phyloP scores from a whole-genome alignment of 2,329 filamentous ascomycete species.

The Onygena corvina region DNA sequence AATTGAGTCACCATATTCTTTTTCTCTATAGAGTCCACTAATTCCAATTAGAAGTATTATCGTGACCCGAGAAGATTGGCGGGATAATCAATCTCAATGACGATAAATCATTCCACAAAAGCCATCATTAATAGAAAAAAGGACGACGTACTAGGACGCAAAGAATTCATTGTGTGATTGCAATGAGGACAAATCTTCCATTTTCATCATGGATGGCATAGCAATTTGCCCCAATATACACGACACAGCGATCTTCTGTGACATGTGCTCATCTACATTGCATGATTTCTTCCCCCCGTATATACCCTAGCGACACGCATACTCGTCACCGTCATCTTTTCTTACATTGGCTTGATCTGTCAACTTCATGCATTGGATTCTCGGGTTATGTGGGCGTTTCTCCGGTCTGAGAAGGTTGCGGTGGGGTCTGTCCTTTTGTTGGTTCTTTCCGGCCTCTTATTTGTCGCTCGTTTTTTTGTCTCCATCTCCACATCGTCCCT shows the following conservation, averaged over 20 bases:
- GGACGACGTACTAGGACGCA: slow-evolving; percentile 2
- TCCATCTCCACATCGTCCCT: neutral
- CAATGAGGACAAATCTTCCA: neutral
- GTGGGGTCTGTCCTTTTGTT: neutral
- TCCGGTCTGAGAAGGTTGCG: neutral
- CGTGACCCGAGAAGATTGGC: too few species aligned
- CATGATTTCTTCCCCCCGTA: neutral
- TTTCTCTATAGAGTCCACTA: too few species aligned
- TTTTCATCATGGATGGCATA: neutral
- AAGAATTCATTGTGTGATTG: neutral
- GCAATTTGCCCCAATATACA: neutral
- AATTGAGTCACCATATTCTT: too few species aligned
- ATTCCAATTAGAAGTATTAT: too few species aligned
- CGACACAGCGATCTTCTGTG: neutral
- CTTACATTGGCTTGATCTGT: neutral
- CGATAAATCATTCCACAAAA: neutral
- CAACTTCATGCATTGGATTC: slow-evolving; percentile 1
- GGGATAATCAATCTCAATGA: too few species aligned
- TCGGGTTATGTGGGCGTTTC: slow-evolving; percentile 5
- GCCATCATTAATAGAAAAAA: neutral
- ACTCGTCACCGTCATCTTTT: neutral
- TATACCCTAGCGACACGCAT: neutral
- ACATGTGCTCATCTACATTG: neutral
- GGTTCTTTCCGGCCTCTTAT: neutral
- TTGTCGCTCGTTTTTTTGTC: neutral